Conservation (phyloP, 352 stramenopile genomes). For the Plasmopara halstedii region DNA sequence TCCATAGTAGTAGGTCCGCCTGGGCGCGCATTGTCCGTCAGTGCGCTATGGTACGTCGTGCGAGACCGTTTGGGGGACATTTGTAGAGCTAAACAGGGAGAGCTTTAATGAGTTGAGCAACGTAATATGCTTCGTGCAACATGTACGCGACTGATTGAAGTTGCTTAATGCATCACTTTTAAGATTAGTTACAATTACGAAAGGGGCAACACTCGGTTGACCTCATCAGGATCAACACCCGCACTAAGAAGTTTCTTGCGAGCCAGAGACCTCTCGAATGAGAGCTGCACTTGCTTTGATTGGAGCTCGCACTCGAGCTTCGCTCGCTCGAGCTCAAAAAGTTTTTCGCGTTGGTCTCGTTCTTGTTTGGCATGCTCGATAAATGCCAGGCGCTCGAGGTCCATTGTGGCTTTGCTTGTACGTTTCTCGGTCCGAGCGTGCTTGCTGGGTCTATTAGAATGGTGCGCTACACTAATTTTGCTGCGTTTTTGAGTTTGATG, state of each 20-base stretch:
- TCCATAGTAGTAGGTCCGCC: slow-evolving; percentile 23
- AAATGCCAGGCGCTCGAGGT: slow-evolving; percentile 18
- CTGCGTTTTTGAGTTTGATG: slow-evolving; percentile 10
- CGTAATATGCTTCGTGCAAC: neutral
- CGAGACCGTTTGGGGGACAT: slow-evolving; percentile 3
- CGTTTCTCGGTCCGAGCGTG: slow-evolving; percentile 1
- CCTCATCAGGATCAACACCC: slow-evolving; percentile 26
- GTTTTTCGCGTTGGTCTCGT: slow-evolving; percentile 24
- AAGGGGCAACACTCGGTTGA: slow-evolving; percentile 37
- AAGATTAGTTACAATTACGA: neutral
- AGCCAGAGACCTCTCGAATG: slow-evolving; percentile 32
- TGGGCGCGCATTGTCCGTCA: slow-evolving; percentile 14
- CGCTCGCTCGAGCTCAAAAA: slow-evolving; percentile 42
- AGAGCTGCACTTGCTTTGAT: slow-evolving; percentile 30
- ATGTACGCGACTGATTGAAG: neutral
- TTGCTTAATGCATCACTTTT: neutral
- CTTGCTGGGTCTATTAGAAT: slow-evolving; percentile 1
- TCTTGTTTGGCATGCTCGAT: slow-evolving; percentile 21
- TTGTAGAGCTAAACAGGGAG: neutral
- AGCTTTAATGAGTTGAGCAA: neutral
- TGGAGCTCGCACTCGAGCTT: slow-evolving; percentile 38
- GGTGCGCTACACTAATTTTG: neutral
- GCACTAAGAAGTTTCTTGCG: slow-evolving; percentile 39
- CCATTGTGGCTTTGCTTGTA: neutral
- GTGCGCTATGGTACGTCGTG: slow-evolving; percentile 3